Conservation (phyloP, 192 early-diverging fungal genomes). For the Coemansia asiatica region DNA sequence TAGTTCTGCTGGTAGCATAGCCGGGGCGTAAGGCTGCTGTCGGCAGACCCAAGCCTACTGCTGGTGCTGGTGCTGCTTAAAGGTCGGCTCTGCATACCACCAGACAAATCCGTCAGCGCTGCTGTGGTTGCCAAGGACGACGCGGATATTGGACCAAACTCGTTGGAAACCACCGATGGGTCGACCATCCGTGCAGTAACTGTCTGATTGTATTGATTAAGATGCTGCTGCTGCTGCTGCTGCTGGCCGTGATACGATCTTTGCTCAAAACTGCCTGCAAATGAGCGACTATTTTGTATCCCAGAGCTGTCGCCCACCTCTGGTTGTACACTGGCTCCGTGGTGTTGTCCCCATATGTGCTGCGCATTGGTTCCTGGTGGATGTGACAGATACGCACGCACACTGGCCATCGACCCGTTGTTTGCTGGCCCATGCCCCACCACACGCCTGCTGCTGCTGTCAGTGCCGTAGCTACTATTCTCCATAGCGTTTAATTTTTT, state of each 20-base stretch:
- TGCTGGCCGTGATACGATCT: background rate
- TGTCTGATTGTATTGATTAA: conserved; percentile 2
- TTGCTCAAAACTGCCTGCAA: conserved; percentile 1
- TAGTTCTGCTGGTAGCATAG: background rate
- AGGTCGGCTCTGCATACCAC: background rate
- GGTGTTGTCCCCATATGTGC: background rate
- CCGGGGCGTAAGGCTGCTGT: background rate
- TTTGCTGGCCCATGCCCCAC: background rate
- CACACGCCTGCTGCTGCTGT: background rate
- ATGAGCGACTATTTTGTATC: background rate
- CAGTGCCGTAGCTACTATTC: background rate
- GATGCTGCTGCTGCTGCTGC: conserved; percentile 9
- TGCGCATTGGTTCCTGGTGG: background rate
- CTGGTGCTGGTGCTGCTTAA: background rate
- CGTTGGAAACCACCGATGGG: conserved; percentile 13
- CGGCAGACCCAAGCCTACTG: background rate
- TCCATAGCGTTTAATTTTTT: background rate
- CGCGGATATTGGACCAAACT: background rate
- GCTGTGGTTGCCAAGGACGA: too few species aligned
- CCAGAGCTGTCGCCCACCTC: background rate
- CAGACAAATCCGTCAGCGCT: too few species aligned
- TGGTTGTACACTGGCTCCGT: background rate
- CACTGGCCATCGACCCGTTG: background rate
- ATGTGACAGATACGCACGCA: conserved; percentile 5
- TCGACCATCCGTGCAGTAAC: conserved; percentile 46